Evolutionary conservation across 305 asterid genomes (phyloP), one percentile per base, ranked within the genome.

Genomic region (Petunia hybrid): DNA sequence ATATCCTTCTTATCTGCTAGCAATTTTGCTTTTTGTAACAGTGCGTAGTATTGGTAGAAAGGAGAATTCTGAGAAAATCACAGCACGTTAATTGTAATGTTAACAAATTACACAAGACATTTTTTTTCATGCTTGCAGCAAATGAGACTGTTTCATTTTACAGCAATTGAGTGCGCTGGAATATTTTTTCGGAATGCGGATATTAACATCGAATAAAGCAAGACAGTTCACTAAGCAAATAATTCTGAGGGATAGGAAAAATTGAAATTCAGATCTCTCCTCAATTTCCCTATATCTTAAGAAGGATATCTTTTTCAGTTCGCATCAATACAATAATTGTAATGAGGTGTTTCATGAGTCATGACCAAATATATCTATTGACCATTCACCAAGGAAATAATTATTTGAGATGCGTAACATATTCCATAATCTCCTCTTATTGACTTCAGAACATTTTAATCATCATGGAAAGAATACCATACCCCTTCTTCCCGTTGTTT

Each of bases 401-500:
- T 8, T 69, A 43, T 69, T 2, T 16, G 43, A 8, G 75, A 42
- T 68, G 56, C 56, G 42, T 68, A 68, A 35, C 75, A 68, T n/a
- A 66, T 40, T 5, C 39, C 70, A 64, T 40, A 39, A 39, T 14
- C 12, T 13, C 31, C 5, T 65, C 71, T 65, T 8, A 57, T 43
- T 8, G 22, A 69, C 39, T 70, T 45, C n/a, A 70, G 22, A 70
- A 45, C 3, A 45, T 8, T 70, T 38, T 38, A 64, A 1, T 63
- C 36, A 77, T 31, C 35, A 39, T 48, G 73, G 55, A 77, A 36
- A 57, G n/a, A 41, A 62, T 4, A 64, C 6, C 89, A 68, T 91
- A 94, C 98, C 94, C 88, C 95, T 79, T 90, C 93, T 61, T 91
- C 95, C 1, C 92, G 94, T 78, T 89, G 92, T 70, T 82, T 92